Evolutionary conservation across 495 filamentous ascomycete genomes (phyloP).

Genomic region (Aspergillus campestris): DNA sequence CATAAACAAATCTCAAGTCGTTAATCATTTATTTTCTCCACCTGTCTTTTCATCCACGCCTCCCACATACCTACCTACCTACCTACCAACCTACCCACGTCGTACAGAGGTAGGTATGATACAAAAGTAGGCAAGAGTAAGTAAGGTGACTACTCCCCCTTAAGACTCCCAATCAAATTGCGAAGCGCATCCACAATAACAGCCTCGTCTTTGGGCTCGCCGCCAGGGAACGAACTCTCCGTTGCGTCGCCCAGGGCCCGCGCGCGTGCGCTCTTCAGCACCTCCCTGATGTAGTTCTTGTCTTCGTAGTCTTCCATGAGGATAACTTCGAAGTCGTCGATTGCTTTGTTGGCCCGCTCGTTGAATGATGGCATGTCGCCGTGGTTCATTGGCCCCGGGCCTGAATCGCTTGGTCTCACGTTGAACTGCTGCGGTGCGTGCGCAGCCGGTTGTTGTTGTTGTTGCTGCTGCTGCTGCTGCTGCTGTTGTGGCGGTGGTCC

Average conservation of each 20-base stretch:
- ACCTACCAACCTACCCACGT: no score
- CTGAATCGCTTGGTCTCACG: conserved; percentile 35
- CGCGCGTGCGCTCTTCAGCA: conserved; percentile 42
- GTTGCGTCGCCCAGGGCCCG: conserved; percentile 33
- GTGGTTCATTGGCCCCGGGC: conserved; percentile 36
- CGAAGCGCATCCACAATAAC: conserved; percentile 38
- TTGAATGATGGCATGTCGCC: conserved; percentile 37
- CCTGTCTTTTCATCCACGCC: no score
- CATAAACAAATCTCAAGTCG: conserved; percentile 15
- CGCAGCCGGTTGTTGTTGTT: conserved; percentile 17
- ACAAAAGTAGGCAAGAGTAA: no score
- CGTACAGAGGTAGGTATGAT: no score
- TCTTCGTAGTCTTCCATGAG: conserved; percentile 43
- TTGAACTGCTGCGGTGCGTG: conserved; percentile 17
- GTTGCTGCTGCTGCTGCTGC: conserved; percentile 24
- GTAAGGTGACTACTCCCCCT: conserved; percentile 27
- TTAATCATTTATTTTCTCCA: conserved; percentile 8
- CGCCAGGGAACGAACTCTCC: conserved; percentile 40
- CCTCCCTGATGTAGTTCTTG: conserved; percentile 43
- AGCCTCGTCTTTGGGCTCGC: conserved; percentile 39
- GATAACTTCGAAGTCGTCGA: conserved; percentile 41
- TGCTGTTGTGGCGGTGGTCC: no score
- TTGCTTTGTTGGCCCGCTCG: conserved; percentile 42
- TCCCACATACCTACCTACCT: no score
- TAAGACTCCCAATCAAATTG: conserved; percentile 34